Evolutionary conservation across 2,329 filamentous ascomycete genomes (phyloP), one percentile per base, ranked within the genome.

Genomic region (Sarocladium kiliense): DNA sequence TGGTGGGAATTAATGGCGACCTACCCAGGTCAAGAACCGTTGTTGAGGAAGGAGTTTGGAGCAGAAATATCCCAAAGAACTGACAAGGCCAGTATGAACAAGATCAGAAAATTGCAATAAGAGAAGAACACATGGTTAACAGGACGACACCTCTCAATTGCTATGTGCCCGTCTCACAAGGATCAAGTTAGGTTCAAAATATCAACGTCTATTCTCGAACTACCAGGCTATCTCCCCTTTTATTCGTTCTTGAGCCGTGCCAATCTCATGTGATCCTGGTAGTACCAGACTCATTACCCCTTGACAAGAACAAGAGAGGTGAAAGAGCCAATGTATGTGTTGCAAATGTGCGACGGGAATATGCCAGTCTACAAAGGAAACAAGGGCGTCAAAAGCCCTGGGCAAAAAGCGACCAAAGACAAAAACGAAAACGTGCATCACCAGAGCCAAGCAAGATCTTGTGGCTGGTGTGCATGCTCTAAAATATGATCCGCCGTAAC

Each of bases 401-500:
- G 37, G n/a, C 9, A 11, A 41, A 44, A 44, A 44, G 21, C 3
- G 4, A 30, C 3, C 16, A 30, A 26, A 36, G 16, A 21, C 3
- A 30, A 7, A 49, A 51, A 18, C 10, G n/a, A 51, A 51, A 51
- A 51, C n/a, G 18, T 51, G 47, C 30, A 34, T 18, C 5, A 49
- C 44, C 44, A 49, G 14, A 11, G 10, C n/a, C 12, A 18, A 10
- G 3, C 19, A 7, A 44, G 14, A 18, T 44, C 18, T 18, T 7
- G n/a, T 3, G 44, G 44, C 25, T 25, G 30, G 47, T 6, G 47
- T 51, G 19, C 26, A 12, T 36, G n/a, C n/a, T 51, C 47, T 51
- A 51, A 51, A 51, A 18, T 27, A 51, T 34, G 47, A 27, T 51
- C 27, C 26, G 9, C 25, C 47, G 26, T 51, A 36, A n/a, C 47